Conservation (phyloP, 75 land plant species). For the Pinus albicaulis region DNA sequence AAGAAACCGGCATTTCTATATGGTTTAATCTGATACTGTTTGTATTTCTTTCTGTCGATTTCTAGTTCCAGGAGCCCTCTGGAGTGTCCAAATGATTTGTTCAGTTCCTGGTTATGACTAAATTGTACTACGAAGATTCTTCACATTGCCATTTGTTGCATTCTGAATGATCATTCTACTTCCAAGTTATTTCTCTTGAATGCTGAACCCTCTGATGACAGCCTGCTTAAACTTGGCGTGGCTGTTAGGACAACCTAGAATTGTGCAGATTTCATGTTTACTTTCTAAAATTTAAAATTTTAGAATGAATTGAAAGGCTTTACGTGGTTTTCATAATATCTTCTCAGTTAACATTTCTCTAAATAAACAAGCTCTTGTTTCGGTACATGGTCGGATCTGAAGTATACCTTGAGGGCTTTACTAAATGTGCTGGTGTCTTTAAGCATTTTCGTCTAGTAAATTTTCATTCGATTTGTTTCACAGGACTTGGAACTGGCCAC, state of each 20-base stretch:
- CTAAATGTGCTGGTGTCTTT: too few species aligned
- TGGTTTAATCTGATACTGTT: not conserved
- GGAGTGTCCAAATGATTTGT: not conserved
- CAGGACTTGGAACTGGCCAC: too few species aligned
- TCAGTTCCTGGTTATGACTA: not conserved
- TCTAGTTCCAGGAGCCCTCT: not conserved
- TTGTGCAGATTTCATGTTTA: not conserved
- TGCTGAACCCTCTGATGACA: not conserved
- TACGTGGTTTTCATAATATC: not conserved
- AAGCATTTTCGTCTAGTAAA: too few species aligned
- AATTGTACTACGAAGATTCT: not conserved
- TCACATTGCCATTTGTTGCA: too few species aligned
- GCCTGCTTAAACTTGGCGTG: not conserved
- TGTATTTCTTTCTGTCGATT: not conserved
- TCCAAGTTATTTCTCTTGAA: not conserved
- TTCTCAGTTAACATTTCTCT: not conserved
- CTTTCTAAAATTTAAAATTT: too few species aligned
- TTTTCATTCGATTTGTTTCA: too few species aligned
- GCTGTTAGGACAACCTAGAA: not conserved
- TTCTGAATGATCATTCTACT: not conserved
- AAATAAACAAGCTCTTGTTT: not conserved
- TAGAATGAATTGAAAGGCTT: too few species aligned
- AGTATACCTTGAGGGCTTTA: not conserved
- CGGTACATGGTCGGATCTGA: not conserved
- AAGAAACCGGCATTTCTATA: not conserved